These are phyloP conservation scores for Lactuca saligna DNA, from an alignment of 129 eudicot genomes.

Conservation along the genomic window DNA sequence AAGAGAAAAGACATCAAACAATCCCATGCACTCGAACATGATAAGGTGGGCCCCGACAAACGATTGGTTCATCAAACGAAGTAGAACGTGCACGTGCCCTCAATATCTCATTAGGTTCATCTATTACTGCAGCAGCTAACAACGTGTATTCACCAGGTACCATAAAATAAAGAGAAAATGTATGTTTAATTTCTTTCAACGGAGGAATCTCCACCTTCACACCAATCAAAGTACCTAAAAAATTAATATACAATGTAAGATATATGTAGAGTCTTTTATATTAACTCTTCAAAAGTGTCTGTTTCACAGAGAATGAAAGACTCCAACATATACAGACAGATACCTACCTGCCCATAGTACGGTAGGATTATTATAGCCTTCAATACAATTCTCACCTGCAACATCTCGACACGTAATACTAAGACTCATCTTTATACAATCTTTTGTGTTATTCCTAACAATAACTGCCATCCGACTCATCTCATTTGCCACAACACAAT, in stretches of 20 bases:
- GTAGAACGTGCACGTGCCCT: slow-evolving; percentile 74
- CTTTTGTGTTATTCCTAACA: slow-evolving; percentile 89
- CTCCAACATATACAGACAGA: too few relatives aligned
- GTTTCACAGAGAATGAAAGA: too few relatives aligned
- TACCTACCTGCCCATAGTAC: slow-evolving; percentile 81
- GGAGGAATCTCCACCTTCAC: slow-evolving; percentile 82
- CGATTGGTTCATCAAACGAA: slow-evolving; percentile 66
- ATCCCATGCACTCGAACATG: slow-evolving; percentile 80
- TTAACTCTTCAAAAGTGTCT: too few relatives aligned
- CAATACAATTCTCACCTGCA: slow-evolving; percentile 88
- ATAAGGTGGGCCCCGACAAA: slow-evolving; percentile 93
- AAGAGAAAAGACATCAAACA: slow-evolving; percentile 22
- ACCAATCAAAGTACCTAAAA: slow-evolving; percentile 68
- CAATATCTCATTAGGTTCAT: slow-evolving; percentile 85
- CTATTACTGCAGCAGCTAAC: slow-evolving; percentile 82
- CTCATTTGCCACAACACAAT: slow-evolving; percentile 61
- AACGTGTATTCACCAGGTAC: slow-evolving; percentile 97
- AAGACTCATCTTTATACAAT: slow-evolving; percentile 59
- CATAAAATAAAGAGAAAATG: slow-evolving; percentile 72
- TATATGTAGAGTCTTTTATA: too few relatives aligned
- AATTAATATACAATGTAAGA: too few relatives aligned
- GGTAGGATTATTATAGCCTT: slow-evolving; percentile 71
- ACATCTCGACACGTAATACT: slow-evolving; percentile 82
- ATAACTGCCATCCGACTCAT: slow-evolving; percentile 86
- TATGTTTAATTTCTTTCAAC: slow-evolving; percentile 73